Evolutionary conservation across 2,329 filamentous ascomycete species (phyloP).

Genomic region (Ceratocystiopsis brevicomis): DNA sequence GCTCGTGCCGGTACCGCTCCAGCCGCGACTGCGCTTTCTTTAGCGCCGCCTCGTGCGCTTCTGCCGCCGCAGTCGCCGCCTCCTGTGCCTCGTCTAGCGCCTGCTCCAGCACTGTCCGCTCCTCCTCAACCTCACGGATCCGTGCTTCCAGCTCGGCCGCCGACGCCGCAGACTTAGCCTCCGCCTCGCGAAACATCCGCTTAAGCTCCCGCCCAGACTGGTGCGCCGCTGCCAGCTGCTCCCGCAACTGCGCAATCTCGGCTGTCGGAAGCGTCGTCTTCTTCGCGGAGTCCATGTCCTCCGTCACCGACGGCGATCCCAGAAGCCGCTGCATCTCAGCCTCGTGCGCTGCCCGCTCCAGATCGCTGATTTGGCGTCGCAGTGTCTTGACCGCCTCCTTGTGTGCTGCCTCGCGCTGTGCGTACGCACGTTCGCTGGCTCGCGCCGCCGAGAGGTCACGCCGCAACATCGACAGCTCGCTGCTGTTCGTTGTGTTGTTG

Average conservation of each 20-base stretch:
- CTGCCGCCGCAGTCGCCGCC: conserved; percentile 28
- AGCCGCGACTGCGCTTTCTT: conserved; percentile 28
- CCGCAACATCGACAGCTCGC: conserved; percentile 41
- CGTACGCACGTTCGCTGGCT: conserved; percentile 44
- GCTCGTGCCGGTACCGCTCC: conserved; percentile 31
- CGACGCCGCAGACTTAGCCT: conserved; percentile 18
- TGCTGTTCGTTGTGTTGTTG: conserved; percentile 16
- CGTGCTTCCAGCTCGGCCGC: conserved; percentile 30
- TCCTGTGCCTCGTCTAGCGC: conserved; percentile 36
- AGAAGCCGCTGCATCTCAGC: conserved; percentile 32
- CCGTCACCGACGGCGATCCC: conserved; percentile 22
- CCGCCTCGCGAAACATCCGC: conserved; percentile 29
- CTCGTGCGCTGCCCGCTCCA: conserved; percentile 50
- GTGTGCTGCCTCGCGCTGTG: conserved; percentile 46
- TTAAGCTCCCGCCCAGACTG: conserved; percentile 37
- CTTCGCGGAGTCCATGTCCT: conserved; percentile 24
- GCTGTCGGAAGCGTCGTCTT: conserved; percentile 23
- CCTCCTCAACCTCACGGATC: conserved; percentile 38
- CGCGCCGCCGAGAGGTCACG: conserved; percentile 43
- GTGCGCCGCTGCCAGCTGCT: conserved; percentile 41
- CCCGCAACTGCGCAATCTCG: conserved; percentile 39
- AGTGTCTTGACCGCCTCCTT: conserved; percentile 43
- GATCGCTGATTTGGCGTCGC: conserved; percentile 44
- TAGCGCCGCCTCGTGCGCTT: conserved; percentile 24
- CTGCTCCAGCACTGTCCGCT: conserved; percentile 37